Percentiles rank a stretch among this genome's conserved stretches.
Conservation (phyloP, 768 basidiomycete genomes). For the Termitomyces sp. region DNA sequence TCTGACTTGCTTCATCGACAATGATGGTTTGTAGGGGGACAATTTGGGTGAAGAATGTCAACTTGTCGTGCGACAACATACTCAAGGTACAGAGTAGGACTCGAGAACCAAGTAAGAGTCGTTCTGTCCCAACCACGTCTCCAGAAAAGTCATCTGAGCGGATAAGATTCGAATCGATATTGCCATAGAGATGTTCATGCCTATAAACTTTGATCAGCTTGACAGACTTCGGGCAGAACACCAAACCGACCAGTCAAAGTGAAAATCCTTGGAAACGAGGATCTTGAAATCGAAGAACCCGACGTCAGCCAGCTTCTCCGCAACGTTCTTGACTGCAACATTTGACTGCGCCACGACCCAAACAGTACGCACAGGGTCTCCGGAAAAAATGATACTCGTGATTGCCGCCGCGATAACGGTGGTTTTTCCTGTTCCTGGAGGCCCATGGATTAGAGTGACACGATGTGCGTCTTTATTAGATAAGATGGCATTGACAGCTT, state of each 20-base stretch:
- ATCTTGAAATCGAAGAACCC: conserved; percentile 50
- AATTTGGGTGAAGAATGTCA: conserved; percentile 20
- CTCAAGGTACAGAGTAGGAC: conserved; percentile 66
- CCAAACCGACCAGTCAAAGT: conserved; percentile 51
- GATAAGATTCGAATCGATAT: conserved; percentile 45
- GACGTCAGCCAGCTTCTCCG: conserved; percentile 57
- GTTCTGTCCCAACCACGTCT: conserved; percentile 16
- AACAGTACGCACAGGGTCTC: conserved; percentile 28
- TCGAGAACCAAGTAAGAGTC: conserved; percentile 32
- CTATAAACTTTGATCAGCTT: conserved; percentile 26
- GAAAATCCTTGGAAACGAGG: conserved; percentile 63
- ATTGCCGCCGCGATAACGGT: conserved; percentile 55
- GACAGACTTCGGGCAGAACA: background rate
- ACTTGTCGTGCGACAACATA: conserved; percentile 47
- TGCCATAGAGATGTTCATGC: conserved; percentile 69
- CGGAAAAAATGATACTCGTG: conserved; percentile 26
- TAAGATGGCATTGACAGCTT: conserved; percentile 30
- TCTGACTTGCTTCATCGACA: conserved; percentile 55
- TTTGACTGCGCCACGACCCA: conserved; percentile 77
- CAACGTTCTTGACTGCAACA: conserved; percentile 79
- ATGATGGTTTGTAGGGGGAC: conserved; percentile 39
- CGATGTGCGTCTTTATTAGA: conserved; percentile 24
- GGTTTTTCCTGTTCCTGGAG: conserved; percentile 65
- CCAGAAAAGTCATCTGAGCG: conserved; percentile 31
- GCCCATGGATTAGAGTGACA: conserved; percentile 41